These are phyloP conservation scores for Fusarium miscanthi DNA, from an alignment of 2,329 filamentous ascomycete genomes.

Conservation along the genomic window DNA sequence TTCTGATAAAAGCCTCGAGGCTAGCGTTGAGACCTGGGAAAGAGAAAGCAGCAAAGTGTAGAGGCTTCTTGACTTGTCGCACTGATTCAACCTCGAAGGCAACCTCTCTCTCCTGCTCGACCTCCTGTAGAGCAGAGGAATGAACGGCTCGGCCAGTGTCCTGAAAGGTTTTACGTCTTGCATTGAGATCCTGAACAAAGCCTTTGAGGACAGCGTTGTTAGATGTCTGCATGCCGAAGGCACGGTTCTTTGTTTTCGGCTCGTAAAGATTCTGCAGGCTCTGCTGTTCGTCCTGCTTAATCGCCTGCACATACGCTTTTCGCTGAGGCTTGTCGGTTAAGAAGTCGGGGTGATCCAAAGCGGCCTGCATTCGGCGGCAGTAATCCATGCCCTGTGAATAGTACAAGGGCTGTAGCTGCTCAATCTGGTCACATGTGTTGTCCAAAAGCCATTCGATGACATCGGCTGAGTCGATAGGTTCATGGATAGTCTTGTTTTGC, in stretches of 20 bases:
- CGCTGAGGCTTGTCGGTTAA: conserved; percentile 53
- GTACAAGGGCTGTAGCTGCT: conserved; percentile 69
- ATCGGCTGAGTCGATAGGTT: conserved; percentile 39
- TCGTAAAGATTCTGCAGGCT: conserved; percentile 70
- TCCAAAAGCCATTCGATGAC: conserved; percentile 67
- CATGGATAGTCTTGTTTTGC: conserved; percentile 30
- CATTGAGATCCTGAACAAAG: conserved; percentile 39
- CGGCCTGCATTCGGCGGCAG: conserved; percentile 64
- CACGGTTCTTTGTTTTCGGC: conserved; percentile 38
- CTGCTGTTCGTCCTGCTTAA: conserved; percentile 64
- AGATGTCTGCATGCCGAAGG: conserved; percentile 12
- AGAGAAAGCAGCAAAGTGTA: conserved; percentile 53
- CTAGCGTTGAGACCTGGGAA: conserved; percentile 61
- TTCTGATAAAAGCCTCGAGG: conserved; percentile 59
- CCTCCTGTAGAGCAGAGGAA: conserved; percentile 68
- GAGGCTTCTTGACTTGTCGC: conserved; percentile 63
- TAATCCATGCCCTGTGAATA: conserved; percentile 70
- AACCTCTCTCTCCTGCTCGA: conserved; percentile 67
- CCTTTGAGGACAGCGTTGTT: conserved; percentile 22
- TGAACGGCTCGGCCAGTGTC: conserved; percentile 50
- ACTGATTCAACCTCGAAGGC: conserved; percentile 67
- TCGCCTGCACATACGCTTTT: conserved; percentile 46
- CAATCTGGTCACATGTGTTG: conserved; percentile 69
- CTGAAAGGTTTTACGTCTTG: conserved; percentile 37
- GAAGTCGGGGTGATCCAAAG: conserved; percentile 56